These are phyloP conservation scores for Cyamopsis tetragonoloba DNA, from an alignment of 306 rosid genomes.

Conservation along the genomic window DNA sequence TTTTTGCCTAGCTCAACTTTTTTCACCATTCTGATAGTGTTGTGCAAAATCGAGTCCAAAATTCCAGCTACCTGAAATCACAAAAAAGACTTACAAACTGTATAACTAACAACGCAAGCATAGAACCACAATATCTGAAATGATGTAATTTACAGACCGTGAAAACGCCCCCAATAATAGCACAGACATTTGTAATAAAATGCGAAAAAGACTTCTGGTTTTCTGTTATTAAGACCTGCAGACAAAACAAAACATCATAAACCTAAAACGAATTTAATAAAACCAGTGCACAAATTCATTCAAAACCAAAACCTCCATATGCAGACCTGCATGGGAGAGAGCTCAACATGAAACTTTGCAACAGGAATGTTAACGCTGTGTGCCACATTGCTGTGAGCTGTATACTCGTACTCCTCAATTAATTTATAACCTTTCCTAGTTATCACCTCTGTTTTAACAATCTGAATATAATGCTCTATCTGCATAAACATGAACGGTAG, in stretches of 20 bases:
- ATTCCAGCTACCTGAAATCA: slow-evolving; percentile 93
- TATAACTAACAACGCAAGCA: background rate
- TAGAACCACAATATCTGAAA: slow-evolving; percentile 2
- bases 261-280: background rate
- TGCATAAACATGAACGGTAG: slow-evolving; percentile 28
- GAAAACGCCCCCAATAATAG: slow-evolving; percentile 95
- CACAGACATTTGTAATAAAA: slow-evolving; percentile 89
- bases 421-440: slow-evolving; percentile 47
- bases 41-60: slow-evolving; percentile 81
- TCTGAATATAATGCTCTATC: slow-evolving; percentile 97
- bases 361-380: slow-evolving; percentile 71
- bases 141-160: slow-evolving; percentile 63
- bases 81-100: slow-evolving; percentile 21
- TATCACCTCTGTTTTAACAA: slow-evolving; percentile 82
- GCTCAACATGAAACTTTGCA: slow-evolving; percentile 88
- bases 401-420: slow-evolving; percentile 92
- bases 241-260: slow-evolving; percentile 18
- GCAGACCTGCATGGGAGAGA: slow-evolving; percentile 97
- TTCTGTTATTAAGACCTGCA: slow-evolving; percentile 79
- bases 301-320: background rate
- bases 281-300: background rate
- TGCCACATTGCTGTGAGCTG: slow-evolving; percentile 85
- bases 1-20: slow-evolving; percentile 89
- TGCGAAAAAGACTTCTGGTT: slow-evolving; percentile 80
- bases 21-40: slow-evolving; percentile 65